A percentile compares a stretch with the other conserved stretches of the same genome.
These are phyloP conservation scores for Trichosporon faecale DNA, from an alignment of 1,284 basidiomycete species.

Conservation along the genomic window DNA sequence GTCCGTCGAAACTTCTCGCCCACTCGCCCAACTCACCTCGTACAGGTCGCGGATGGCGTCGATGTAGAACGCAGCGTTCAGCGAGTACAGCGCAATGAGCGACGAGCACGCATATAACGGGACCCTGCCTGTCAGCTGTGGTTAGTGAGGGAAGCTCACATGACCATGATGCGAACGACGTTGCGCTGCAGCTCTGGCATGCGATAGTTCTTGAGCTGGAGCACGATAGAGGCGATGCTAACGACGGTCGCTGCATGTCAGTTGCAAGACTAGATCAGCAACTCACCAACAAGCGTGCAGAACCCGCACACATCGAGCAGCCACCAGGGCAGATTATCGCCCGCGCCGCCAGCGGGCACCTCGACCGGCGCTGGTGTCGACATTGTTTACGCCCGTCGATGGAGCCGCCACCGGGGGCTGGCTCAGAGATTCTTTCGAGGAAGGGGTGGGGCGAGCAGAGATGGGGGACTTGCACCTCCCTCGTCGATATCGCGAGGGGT, in stretches of 20 bases:
- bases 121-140: constrained; percentile 55
- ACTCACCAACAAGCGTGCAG: constrained; percentile 49
- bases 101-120: constrained; percentile 89
- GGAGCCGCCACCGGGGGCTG: neutral
- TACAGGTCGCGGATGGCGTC: constrained; percentile 94
- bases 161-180: constrained; percentile 93
- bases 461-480: neutral
- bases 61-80: constrained; percentile 94
- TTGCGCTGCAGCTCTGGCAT: constrained; percentile 75
- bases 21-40: constrained; percentile 69
- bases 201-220: constrained; percentile 87
- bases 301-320: constrained; percentile 47
- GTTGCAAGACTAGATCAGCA: neutral
- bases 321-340: constrained; percentile 45
- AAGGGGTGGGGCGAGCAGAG: neutral
- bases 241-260: constrained; percentile 63
- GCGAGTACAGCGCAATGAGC: constrained; percentile 87
- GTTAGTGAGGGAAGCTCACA: constrained; percentile 54
- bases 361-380: neutral
- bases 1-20: neutral
- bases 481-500: neutral
- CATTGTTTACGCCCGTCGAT: neutral
- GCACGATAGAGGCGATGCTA: constrained; percentile 75
- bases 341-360: constrained; percentile 34
- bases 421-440: neutral